These are phyloP conservation scores for Amanita molliuscula DNA, from an alignment of 768 basidiomycete species.

Conservation along the genomic window DNA sequence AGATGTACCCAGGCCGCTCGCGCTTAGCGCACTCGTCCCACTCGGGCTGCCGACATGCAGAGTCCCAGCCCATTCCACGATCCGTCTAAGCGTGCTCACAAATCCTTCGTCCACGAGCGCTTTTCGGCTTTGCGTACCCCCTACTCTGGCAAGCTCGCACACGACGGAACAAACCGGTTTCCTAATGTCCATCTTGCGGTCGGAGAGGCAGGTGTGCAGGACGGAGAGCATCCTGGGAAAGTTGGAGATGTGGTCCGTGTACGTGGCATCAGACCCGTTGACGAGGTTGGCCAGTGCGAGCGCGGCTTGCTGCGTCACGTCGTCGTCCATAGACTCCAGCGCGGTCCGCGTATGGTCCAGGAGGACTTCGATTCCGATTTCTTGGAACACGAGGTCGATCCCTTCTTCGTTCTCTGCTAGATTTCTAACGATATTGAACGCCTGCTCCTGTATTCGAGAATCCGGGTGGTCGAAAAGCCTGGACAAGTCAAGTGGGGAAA, in stretches of 20 bases:
- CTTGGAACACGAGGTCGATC: slow-evolving; percentile 48
- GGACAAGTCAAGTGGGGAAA: no score
- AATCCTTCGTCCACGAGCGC: slow-evolving; percentile 30
- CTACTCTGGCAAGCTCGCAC: slow-evolving; percentile 38
- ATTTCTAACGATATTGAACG: slow-evolving; percentile 55
- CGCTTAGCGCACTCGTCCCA: slow-evolving; percentile 10
- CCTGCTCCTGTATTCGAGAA: slow-evolving; percentile 57
- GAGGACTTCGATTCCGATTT: slow-evolving; percentile 36
- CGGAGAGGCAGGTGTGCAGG: slow-evolving; percentile 49
- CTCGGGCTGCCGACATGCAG: background rate
- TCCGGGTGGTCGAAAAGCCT: slow-evolving; percentile 50
- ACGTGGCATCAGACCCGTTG: slow-evolving; percentile 38
- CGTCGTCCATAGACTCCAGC: slow-evolving; percentile 41
- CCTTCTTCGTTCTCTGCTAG: slow-evolving; percentile 56
- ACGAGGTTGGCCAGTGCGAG: slow-evolving; percentile 59
- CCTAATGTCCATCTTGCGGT: slow-evolving; percentile 46
- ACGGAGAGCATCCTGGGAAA: slow-evolving; percentile 41
- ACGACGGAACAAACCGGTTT: slow-evolving; percentile 53
- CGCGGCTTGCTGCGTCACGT: slow-evolving; percentile 48
- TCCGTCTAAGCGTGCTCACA: slow-evolving; percentile 25
- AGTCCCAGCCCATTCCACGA: slow-evolving; percentile 30
- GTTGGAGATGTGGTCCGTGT: slow-evolving; percentile 42
- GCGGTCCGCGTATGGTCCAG: slow-evolving; percentile 36
- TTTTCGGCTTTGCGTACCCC: slow-evolving; percentile 20
- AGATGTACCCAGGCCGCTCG: slow-evolving; percentile 17